Conservation (phyloP, 805 yeast species). For the Kazachstania taianensis region DNA sequence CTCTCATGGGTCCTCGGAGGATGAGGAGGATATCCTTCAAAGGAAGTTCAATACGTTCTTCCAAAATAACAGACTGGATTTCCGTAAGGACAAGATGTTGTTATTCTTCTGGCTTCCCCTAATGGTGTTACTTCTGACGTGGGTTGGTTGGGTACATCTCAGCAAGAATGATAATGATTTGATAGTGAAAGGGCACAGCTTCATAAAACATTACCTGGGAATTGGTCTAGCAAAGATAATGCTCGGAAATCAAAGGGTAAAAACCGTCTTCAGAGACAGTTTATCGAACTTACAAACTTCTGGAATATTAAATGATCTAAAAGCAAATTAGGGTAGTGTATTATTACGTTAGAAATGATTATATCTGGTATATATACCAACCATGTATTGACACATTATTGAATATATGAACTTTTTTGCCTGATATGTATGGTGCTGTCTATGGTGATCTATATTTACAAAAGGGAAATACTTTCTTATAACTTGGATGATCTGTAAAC, state of each 20-base stretch:
- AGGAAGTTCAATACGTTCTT: conserved; percentile 31
- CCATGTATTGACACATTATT: background rate
- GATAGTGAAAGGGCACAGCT: conserved; percentile 20
- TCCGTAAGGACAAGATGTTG: conserved; percentile 69
- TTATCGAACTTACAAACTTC: conserved; percentile 22
- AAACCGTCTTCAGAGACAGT: conserved; percentile 32
- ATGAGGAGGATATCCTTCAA: conserved; percentile 28
- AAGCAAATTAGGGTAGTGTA: conserved; percentile 5
- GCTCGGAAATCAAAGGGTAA: conserved; percentile 44
- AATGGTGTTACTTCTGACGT: conserved; percentile 43
- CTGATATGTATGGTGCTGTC: too few relatives aligned
- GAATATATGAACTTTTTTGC: too few relatives aligned
- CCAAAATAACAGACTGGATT: conserved; percentile 36
- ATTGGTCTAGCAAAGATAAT: conserved; percentile 37
- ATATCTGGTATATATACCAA: background rate
- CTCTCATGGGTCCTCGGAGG: conserved; percentile 25
- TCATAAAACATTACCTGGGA: conserved; percentile 34
- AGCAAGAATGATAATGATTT: conserved; percentile 29
- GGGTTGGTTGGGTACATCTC: conserved; percentile 32
- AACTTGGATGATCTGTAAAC: conserved; percentile 41
- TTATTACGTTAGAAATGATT: background rate
- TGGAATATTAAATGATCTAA: conserved; percentile 10
- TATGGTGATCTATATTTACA: too few relatives aligned
- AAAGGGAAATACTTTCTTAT: too few relatives aligned
- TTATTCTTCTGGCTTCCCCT: conserved; percentile 89